Evolutionary conservation across 345 rosid genomes (phyloP).

Genomic region (Citrus unshiu): DNA sequence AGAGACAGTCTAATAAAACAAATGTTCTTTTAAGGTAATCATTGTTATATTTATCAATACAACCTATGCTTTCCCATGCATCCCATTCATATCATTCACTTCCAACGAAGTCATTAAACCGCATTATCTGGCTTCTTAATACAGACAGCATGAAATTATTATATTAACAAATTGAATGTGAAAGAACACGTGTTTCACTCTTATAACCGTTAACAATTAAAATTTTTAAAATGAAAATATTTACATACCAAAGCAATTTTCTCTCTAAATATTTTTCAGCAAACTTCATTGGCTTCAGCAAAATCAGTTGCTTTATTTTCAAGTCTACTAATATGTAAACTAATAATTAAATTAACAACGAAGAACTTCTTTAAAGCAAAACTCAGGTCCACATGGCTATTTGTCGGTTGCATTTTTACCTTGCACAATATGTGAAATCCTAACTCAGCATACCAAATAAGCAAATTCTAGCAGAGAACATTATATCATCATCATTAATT

Average conservation of each 20-base stretch:
- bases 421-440: not conserved
- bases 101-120: slow-evolving; percentile 20
- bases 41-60: not conserved
- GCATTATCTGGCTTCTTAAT: slow-evolving; percentile 21
- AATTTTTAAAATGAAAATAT: not conserved
- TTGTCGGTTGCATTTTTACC: not conserved
- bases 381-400: not conserved
- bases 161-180: slow-evolving; percentile 5
- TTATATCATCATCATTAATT: not conserved
- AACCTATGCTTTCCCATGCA: not conserved
- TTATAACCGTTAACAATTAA: not conserved
- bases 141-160: slow-evolving; percentile 2
- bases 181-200: not conserved
- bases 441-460: not conserved
- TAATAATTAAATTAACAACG: not conserved
- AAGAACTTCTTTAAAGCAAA: not conserved
- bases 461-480: not conserved
- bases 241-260: not conserved
- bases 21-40: slow-evolving; percentile 8
- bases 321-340: slow-evolving; percentile 7
- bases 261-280: not conserved
- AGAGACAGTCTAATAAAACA: not conserved
- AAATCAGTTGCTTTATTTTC: not conserved
- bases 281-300: not conserved
- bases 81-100: not conserved